These are phyloP conservation scores for Halophytophthora polymorphica DNA, from an alignment of 352 stramenopile genomes.

Conservation along the genomic window DNA sequence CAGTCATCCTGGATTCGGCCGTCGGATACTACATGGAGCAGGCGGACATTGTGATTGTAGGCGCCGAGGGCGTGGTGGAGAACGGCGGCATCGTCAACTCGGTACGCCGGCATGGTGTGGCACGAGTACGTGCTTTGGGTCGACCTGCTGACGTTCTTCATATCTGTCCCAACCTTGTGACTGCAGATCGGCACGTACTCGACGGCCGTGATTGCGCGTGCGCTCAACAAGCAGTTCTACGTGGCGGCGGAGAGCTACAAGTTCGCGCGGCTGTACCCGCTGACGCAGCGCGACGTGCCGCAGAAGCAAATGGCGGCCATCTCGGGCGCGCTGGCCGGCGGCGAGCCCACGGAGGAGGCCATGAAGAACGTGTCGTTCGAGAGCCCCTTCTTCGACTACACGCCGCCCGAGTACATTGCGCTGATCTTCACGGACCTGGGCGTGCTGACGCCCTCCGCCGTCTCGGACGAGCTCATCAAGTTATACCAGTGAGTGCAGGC, in stretches of 20 bases:
- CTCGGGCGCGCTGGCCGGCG: slow-evolving; percentile 25
- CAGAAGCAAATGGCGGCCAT: slow-evolving; percentile 64
- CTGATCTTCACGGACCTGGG: slow-evolving; percentile 98
- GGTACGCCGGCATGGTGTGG: slow-evolving; percentile 29
- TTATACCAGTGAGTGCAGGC: slow-evolving; percentile 91
- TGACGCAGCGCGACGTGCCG: slow-evolving; percentile 94
- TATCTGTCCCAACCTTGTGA: background rate
- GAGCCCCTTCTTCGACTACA: slow-evolving; percentile 96
- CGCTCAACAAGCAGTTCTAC: slow-evolving; percentile 97
- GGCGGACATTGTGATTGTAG: slow-evolving; percentile 95
- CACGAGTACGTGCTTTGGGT: slow-evolving; percentile 1
- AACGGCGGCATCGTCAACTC: slow-evolving; percentile 98
- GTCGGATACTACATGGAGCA: slow-evolving; percentile 96
- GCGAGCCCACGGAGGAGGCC: slow-evolving; percentile 17
- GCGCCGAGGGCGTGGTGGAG: slow-evolving; percentile 95
- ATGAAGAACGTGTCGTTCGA: slow-evolving; percentile 74
- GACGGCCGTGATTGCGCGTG: slow-evolving; percentile 92
- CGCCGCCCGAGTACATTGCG: slow-evolving; percentile 96
- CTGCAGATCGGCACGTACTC: slow-evolving; percentile 94
- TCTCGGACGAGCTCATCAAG: slow-evolving; percentile 98
- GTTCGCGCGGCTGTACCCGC: slow-evolving; percentile 97
- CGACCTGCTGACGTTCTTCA: background rate
- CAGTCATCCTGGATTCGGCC: slow-evolving; percentile 93
- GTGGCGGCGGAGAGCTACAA: slow-evolving; percentile 98
- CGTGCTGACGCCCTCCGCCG: slow-evolving; percentile 96